phyloP scores from a whole-genome alignment of 345 rosid genomes.

The Rhodomyrtus tomentosa region DNA sequence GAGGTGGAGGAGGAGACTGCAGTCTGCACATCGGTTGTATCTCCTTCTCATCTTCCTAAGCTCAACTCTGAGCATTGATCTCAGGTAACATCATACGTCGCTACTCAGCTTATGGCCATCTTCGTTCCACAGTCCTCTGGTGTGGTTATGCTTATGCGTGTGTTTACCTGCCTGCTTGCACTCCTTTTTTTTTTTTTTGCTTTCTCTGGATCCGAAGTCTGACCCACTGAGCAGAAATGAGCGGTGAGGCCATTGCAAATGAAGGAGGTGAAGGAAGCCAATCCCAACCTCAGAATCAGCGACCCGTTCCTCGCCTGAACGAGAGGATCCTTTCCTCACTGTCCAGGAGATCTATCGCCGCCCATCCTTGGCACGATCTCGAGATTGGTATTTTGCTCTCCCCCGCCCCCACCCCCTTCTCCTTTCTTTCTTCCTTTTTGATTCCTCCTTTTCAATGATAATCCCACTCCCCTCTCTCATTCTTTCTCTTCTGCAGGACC shows the following conservation, averaged over 20 bases:
- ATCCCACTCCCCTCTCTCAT: background rate
- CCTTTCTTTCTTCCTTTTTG: background rate
- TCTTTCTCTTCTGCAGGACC: slow-evolving; percentile 49
- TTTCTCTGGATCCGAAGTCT: background rate
- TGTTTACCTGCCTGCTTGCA: background rate
- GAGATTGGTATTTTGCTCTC: slow-evolving; percentile 69
- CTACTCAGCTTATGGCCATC: background rate
- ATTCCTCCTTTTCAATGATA: background rate
- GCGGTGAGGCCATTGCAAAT: slow-evolving; percentile 14
- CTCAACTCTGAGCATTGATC: background rate
- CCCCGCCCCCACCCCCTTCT: too few relatives aligned
- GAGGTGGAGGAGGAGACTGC: background rate
- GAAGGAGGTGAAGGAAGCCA: slow-evolving; percentile 3
- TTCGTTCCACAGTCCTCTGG: background rate
- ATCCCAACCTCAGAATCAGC: background rate
- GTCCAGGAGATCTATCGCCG: slow-evolving; percentile 88
- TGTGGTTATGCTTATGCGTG: background rate
- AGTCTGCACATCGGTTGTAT: background rate
- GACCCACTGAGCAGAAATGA: slow-evolving; percentile 24
- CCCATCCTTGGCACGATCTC: slow-evolving; percentile 99
- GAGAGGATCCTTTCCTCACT: slow-evolving; percentile 93
- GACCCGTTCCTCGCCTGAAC: slow-evolving; percentile 52
- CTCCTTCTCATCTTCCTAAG: background rate
- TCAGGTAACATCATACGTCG: background rate
- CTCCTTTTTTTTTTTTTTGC: too few relatives aligned